A percentile compares a stretch with the other conserved stretches of the same genome.
These are phyloP conservation scores for Rheum nobile DNA, from an alignment of 148 eudicot genomes.

Conservation along the genomic window DNA sequence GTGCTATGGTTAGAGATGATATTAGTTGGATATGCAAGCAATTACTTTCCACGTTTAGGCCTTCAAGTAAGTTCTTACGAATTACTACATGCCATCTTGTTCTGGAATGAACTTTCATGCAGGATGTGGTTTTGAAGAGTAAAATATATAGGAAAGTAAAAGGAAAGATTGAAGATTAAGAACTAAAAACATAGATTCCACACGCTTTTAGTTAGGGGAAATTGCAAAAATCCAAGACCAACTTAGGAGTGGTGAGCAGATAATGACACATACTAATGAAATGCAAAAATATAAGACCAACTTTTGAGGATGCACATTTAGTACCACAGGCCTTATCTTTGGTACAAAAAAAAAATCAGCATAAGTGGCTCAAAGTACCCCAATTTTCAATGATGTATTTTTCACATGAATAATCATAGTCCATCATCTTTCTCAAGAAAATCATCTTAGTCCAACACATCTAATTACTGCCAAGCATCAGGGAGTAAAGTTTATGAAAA, in stretches of 20 bases:
- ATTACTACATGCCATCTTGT: not conserved
- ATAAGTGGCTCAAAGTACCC: not conserved
- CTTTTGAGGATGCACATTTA: not conserved
- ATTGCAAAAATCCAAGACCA: not conserved
- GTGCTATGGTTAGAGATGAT: not conserved
- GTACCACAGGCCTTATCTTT: not conserved
- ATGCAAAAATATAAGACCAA: not conserved
- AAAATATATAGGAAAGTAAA: not conserved
- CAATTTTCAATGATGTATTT: not conserved
- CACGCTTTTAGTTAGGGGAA: too few relatives aligned
- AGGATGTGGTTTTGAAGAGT: not conserved
- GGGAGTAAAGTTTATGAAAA: not conserved
- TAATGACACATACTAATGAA: not conserved
- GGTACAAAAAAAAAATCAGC: not conserved
- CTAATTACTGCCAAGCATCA: not conserved
- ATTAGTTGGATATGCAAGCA: not conserved
- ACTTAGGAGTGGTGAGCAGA: not conserved
- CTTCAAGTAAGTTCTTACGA: not conserved
- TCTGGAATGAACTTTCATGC: not conserved
- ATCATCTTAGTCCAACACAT: not conserved
- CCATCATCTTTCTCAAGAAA: not conserved
- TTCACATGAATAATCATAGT: not conserved
- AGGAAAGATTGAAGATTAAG: not conserved
- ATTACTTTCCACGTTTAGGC: not conserved
- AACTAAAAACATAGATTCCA: not conserved